A percentile compares a stretch with the other conserved stretches of the same genome.
phyloP scores from a whole-genome alignment of 371 early-diverging fungal genomes.

The Mortierella sp. region DNA sequence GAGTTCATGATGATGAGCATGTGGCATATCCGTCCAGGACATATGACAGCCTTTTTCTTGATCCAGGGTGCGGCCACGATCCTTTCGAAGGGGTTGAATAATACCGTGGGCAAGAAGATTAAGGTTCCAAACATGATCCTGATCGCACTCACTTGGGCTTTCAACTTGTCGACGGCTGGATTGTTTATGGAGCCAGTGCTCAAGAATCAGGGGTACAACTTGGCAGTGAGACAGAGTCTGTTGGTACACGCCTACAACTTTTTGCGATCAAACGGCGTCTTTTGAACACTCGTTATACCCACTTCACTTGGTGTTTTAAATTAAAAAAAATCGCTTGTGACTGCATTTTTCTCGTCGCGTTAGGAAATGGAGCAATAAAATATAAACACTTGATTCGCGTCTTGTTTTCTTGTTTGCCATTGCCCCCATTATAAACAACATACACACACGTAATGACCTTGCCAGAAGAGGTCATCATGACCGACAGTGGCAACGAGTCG shows the following conservation, averaged over 20 bases:
- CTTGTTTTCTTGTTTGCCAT: no score
- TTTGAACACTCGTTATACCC: conserved; percentile 26
- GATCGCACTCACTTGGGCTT: conserved; percentile 42
- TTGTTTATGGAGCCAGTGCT: conserved; percentile 46
- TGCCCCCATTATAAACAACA: not conserved
- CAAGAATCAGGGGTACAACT: conserved; percentile 37
- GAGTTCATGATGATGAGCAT: conserved; percentile 42
- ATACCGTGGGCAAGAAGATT: conserved; percentile 38
- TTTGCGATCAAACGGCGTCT: conserved; percentile 40
- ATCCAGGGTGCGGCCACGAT: conserved; percentile 48
- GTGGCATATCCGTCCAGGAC: conserved; percentile 40
- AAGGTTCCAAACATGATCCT: conserved; percentile 26
- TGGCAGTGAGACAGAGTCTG: conserved; percentile 32
- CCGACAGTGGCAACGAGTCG: conserved; percentile 53
- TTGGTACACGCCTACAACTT: conserved; percentile 37
- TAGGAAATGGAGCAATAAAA: not conserved
- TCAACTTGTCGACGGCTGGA: conserved; percentile 35
- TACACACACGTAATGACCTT: conserved; percentile 25
- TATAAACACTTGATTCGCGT: not conserved
- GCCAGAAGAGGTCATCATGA: conserved; percentile 47
- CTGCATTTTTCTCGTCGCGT: not conserved
- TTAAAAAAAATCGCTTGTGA: no score
- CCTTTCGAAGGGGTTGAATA: conserved; percentile 28
- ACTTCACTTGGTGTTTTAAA: no score
- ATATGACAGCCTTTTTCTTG: conserved; percentile 51